Conservation (phyloP, 768 basidiomycete species). For the Amanita inopinata region DNA sequence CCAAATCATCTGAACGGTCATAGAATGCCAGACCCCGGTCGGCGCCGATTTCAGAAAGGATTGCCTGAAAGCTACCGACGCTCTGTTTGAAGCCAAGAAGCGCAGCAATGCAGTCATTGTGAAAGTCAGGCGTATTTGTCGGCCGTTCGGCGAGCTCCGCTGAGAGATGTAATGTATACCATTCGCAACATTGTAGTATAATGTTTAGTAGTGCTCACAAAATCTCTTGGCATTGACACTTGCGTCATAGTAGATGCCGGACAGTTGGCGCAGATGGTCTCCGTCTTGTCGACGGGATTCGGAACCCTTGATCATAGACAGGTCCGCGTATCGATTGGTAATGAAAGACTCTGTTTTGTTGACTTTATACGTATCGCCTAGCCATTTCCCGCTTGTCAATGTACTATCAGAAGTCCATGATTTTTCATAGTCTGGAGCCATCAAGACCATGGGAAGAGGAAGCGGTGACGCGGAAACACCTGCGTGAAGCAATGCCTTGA, state of each 20-base stretch:
- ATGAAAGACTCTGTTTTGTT: too few species aligned
- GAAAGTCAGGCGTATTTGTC: slow-evolving; percentile 24
- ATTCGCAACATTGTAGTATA: too few species aligned
- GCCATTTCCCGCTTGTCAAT: not conserved
- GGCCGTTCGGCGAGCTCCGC: too few species aligned
- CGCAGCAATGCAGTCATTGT: slow-evolving; percentile 25
- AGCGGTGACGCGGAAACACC: slow-evolving; percentile 30
- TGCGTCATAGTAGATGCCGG: not conserved
- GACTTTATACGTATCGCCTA: not conserved
- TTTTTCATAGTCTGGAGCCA: slow-evolving; percentile 21
- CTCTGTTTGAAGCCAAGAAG: slow-evolving; percentile 26
- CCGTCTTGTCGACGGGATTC: not conserved
- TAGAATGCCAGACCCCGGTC: slow-evolving; percentile 46
- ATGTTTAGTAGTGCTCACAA: not conserved
- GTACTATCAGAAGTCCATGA: slow-evolving; percentile 11
- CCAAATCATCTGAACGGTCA: slow-evolving; percentile 30
- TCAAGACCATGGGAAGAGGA: slow-evolving; percentile 19
- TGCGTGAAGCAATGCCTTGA: slow-evolving; percentile 17
- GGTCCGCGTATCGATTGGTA: not conserved
- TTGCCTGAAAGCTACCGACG: slow-evolving; percentile 21
- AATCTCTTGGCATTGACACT: not conserved
- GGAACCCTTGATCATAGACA: not conserved
- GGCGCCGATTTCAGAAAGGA: slow-evolving; percentile 25
- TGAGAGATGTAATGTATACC: too few species aligned
- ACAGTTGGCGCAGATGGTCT: not conserved